Base-by-base conservation (phyloP, 495 filamentous ascomycete genomes). In the Mytilinidion resinicola region DNA sequence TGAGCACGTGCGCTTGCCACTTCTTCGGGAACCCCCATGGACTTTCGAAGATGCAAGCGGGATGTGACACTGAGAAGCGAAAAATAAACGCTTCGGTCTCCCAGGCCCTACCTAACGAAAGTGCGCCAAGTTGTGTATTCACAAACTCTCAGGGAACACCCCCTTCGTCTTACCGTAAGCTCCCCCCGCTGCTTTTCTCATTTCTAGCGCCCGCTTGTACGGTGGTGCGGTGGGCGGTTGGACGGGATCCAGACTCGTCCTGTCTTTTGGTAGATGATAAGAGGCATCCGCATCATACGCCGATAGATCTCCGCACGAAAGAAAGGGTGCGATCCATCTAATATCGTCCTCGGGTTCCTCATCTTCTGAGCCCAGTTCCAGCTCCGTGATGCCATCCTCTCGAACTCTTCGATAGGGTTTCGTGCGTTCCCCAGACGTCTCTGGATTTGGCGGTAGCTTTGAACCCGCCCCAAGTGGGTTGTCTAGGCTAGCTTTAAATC, bases 201-300 rank as follows among this genome's bases (percentile, higher is more conserved):
- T 73, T 69, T 98, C 93, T 57, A 98, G 75, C 3, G 95, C 93
- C 14, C 83, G 80, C 69, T 91, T 91, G 60, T 98, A 98, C 0
- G 93, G 95, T 1, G 93, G 93, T 8, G 95, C 95, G 9, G 91
- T 97, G 6, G 93, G 93, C 6, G 91, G 92, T 61, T 96, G 93
- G n/a, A 98, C 81, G 0, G 93, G 93, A 69, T 96, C 91, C 35
- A 96, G 81, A 53, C 83, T 89, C 41, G 88, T 80, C 64, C 90
- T 80, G 52, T 83, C 81, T 44, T 83, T 79, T 1, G 93, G 91
- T 9, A 98, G 76, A 59, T 85, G 79, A 73, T 96, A 96, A 1
- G 90, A 89, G 17, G 93, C 93, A 78, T 98, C 93, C 0, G 91
- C 87, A 71, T 98, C 93, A 76, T 85, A 96, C 7, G 88, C 84